Evolutionary conservation across 2,329 filamentous ascomycete genomes (phyloP), one percentile per base, ranked within the genome.

Genomic region (Lojkania enalia): DNA sequence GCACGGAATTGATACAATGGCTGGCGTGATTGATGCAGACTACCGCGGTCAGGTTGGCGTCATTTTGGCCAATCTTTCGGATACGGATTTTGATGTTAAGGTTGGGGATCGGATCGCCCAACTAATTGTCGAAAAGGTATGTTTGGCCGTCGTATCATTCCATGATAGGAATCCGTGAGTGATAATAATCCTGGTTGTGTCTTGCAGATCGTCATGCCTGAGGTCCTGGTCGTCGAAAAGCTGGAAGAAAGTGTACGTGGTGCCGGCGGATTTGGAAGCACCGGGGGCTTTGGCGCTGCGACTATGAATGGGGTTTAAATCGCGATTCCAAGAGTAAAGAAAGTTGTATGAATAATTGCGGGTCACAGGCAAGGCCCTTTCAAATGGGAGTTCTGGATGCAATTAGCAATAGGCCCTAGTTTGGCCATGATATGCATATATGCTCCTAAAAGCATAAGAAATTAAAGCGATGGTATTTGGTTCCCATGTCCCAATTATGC

Each of bases 1-100:
- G 77, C 84, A 97, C 75, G 94, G 91, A 74, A 97, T 99, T 69
- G 90, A 96, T 71, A 94, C 88, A 0, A 90, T 95, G 51, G 94
- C 94, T 0, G 94, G 94, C 42, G 94, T 99, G 54, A 97, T 99
- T 61, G 94, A 99, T 71, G 91, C 92, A 23, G 94, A 99, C 73
- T 99, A 99, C 77, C 83, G 94, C 25, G 94, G 94, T 15, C 88
- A 88, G 57, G 86, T 99, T 62, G 96, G 95, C 77, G 87, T 99
- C 19, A 79, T 99, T 56, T 82, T 99, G 40, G 97, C 97, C 72
- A 99, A 99, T 75, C 86, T 95, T 71, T 81, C 80, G 39, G 90
- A 96, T 39, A 73, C 74, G 30, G 90, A 96, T 68, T 97, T 95
- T 66, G 77, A 74, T 33, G 77, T 99, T 55, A 86, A 86, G 63